Evolutionary conservation across 208 protist species (phyloP).

Genomic region (Phytomonas francai): DNA sequence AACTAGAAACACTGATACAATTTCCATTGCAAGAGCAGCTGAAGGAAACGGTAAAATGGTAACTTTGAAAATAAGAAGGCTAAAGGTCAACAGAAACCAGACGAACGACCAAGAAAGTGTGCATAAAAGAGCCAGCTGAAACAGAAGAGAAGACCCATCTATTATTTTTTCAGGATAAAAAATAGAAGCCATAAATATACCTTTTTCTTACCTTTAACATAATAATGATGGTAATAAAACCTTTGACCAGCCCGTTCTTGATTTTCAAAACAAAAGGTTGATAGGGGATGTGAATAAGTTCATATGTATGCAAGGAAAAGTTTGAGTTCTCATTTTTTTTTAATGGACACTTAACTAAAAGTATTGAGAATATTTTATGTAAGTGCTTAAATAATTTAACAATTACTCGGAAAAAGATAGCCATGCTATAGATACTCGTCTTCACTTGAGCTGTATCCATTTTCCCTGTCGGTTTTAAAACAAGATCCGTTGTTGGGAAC

Average conservation of each 20-base stretch:
- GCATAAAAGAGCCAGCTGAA: conserved; percentile 37
- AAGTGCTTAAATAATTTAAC: neutral
- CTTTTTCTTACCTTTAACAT: neutral
- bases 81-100: conserved; percentile 50
- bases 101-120: conserved; percentile 26
- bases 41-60: conserved; percentile 45
- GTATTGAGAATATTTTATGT: neutral
- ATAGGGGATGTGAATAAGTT: neutral
- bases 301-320: neutral
- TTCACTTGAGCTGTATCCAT: neutral
- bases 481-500: neutral
- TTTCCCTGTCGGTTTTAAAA: neutral
- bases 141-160: conserved; percentile 31
- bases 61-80: conserved; percentile 57
- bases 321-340: neutral
- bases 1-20: conserved; percentile 39
- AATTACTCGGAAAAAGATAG: neutral
- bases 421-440: neutral
- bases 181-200: neutral
- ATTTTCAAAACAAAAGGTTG: neutral
- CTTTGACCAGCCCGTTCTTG: neutral
- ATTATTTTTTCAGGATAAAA: conserved; percentile 11
- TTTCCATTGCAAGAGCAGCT: conserved; percentile 60
- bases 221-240: conserved; percentile 4
- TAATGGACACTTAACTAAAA: neutral